Conservation (phyloP, 331 rosid species). For the Acacia pycnantha region DNA sequence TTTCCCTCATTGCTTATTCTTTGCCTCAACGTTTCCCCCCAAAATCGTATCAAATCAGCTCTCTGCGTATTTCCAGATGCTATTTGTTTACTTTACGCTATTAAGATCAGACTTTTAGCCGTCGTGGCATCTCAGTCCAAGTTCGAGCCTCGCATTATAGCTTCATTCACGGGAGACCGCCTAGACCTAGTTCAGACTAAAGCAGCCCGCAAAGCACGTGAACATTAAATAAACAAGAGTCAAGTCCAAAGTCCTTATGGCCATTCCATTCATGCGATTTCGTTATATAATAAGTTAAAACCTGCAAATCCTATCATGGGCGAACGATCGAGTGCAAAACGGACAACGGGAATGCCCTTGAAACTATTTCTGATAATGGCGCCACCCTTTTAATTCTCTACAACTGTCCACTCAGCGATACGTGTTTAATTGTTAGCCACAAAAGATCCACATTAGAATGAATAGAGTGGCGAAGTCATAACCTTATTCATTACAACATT, state of each 20-base stretch:
- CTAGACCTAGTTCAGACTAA: neutral
- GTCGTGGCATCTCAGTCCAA: neutral
- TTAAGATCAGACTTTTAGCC: neutral
- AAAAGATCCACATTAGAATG: neutral
- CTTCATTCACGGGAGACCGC: neutral
- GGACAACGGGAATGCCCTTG: neutral
- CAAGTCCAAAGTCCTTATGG: neutral
- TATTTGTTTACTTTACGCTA: neutral
- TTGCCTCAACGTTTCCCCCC: neutral
- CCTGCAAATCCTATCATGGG: neutral
- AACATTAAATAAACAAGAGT: neutral
- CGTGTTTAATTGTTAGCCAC: neutral
- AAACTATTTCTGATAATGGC: neutral
- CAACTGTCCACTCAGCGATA: neutral
- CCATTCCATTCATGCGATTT: constrained; percentile 6
- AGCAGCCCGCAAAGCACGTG: neutral
- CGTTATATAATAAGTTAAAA: constrained; percentile 4
- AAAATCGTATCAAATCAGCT: neutral
- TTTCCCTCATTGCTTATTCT: neutral
- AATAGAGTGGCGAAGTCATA: constrained; percentile 15
- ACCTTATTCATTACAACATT: constrained; percentile 13
- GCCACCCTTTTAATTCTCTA: neutral
- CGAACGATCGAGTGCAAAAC: neutral
- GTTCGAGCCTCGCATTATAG: neutral
- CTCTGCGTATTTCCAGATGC: neutral